A percentile compares a stretch with the other conserved stretches of the same genome.
Evolutionary conservation across 371 early-diverging fungal genomes (phyloP).

Genomic region (Rhizomucor miehei): DNA sequence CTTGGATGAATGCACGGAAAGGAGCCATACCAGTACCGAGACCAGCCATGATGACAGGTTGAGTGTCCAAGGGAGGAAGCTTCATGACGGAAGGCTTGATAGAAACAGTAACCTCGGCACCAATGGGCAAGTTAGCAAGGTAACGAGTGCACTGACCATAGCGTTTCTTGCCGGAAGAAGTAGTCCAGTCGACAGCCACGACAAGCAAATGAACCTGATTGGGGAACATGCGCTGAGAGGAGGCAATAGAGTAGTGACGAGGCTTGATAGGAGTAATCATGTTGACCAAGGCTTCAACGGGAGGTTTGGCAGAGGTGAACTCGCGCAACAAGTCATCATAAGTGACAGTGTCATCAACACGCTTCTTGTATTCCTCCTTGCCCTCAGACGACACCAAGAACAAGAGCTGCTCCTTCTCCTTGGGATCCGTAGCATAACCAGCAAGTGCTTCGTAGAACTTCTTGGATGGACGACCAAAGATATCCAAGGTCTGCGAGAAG

Average conservation of each 20-base stretch:
- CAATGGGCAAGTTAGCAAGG: conserved; percentile 66
- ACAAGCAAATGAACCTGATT: conserved; percentile 86
- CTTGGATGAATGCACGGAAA: conserved; percentile 95
- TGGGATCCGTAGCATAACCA: conserved; percentile 64
- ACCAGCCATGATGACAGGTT: conserved; percentile 95
- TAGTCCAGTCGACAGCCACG: conserved; percentile 88
- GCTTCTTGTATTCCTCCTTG: conserved; percentile 75
- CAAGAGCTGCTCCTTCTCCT: conserved; percentile 71
- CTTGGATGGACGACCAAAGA: conserved; percentile 93
- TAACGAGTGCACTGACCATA: conserved; percentile 92
- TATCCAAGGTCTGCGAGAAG: conserved; percentile 79
- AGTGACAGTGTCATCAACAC: conserved; percentile 80
- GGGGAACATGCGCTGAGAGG: conserved; percentile 82
- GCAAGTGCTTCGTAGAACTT: conserved; percentile 85
- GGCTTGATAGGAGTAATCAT: conserved; percentile 87
- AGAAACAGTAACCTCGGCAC: conserved; percentile 75
- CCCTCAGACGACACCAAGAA: conserved; percentile 75
- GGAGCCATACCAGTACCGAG: conserved; percentile 98
- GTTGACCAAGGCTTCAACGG: conserved; percentile 65
- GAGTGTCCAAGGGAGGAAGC: conserved; percentile 74
- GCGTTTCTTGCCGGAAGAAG: conserved; percentile 60
- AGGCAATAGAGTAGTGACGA: conserved; percentile 94
- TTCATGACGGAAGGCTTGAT: conserved; percentile 96
- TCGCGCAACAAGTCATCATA: conserved; percentile 85
- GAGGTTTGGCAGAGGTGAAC: conserved; percentile 81